Evolutionary conservation across 345 rosid genomes (phyloP), one percentile per base, ranked within the genome.

Genomic region (Euphorbia peplus): DNA sequence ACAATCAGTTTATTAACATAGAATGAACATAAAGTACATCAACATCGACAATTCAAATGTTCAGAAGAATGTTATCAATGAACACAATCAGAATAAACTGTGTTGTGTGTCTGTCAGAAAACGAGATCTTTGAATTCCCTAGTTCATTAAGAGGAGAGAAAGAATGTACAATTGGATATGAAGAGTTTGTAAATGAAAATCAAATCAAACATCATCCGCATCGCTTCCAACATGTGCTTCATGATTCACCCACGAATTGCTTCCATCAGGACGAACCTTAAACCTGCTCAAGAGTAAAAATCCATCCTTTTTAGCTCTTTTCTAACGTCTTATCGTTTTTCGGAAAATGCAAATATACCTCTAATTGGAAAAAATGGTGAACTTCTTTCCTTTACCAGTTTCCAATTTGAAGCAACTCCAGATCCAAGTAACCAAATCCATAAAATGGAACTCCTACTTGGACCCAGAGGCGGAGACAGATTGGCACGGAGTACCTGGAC

Each of bases 211-310:
- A 82, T 91, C 98, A 76, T 93, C 98, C 28, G 95, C 93, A 79
- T 93, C 98, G 66, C 98, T 95, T 30, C 96, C 91, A 18, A 85
- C 79, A 52, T 90, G 96, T 13, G 82, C 78, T 84, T 79, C 99
- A 57, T 83, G 88, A 79, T 83, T 78, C 60, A 76, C 11, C 91
- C 97, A 88, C 71, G 88, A 92, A 83, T 78, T 73, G 84, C 86
- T 88, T 70, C 98, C 96, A 68, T 88, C 99, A 6, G 97, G 97
- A 82, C 97, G 82, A 66, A 95, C 77, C 88, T 92, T 90, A 77
- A 77, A 86, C 87, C 99, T 95, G 92, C 77, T 71, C 79, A 67
- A 66, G 73, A 83, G 22, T 64, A 72, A 64, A 72, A 75, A 32
- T 2, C 75, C 70, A 63, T 51, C 41, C 60, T 47, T 41, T 61